Evolutionary conservation across 257 asterid genomes (phyloP).

Genomic region (Haberlea rhodopensis): DNA sequence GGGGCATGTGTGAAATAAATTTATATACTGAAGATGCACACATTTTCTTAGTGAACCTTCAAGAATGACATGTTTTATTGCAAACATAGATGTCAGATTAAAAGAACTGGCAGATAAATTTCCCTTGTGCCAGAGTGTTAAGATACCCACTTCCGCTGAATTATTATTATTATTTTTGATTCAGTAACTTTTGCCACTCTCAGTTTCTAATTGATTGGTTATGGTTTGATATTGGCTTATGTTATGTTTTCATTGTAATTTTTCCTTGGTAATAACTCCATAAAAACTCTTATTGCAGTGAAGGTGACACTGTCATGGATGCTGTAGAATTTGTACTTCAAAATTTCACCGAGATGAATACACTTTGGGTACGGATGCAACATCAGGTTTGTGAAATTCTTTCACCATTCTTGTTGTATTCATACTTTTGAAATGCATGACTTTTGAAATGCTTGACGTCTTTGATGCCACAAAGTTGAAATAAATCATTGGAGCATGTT

Average conservation of each 20-base stretch:
- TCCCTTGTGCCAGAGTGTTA: no score
- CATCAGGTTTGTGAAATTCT: conserved; percentile 62
- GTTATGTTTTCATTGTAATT: conserved; percentile 16
- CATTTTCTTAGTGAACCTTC: no score
- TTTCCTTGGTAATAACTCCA: conserved; percentile 25
- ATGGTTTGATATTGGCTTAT: conserved; percentile 18
- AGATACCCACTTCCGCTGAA: no score
- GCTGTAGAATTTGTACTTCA: conserved; percentile 98
- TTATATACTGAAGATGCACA: no score
- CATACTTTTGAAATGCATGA: conserved; percentile 39
- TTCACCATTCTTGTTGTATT: conserved; percentile 22
- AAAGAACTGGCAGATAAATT: no score
- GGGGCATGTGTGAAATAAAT: no score
- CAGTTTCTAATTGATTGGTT: background rate
- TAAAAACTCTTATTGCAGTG: conserved; percentile 52
- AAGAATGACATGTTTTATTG: no score
- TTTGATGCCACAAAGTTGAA: conserved; percentile 58
- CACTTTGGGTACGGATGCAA: conserved; percentile 99
- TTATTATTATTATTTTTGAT: conserved; percentile 9
- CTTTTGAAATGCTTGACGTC: conserved; percentile 94
- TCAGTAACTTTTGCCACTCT: conserved; percentile 8
- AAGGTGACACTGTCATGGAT: conserved; percentile 94
- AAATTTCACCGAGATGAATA: conserved; percentile 95
- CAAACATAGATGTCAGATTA: no score
- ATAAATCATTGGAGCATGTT: conserved; percentile 58